phyloP scores from a whole-genome alignment of 768 basidiomycete species.

The Trametes elegans region DNA sequence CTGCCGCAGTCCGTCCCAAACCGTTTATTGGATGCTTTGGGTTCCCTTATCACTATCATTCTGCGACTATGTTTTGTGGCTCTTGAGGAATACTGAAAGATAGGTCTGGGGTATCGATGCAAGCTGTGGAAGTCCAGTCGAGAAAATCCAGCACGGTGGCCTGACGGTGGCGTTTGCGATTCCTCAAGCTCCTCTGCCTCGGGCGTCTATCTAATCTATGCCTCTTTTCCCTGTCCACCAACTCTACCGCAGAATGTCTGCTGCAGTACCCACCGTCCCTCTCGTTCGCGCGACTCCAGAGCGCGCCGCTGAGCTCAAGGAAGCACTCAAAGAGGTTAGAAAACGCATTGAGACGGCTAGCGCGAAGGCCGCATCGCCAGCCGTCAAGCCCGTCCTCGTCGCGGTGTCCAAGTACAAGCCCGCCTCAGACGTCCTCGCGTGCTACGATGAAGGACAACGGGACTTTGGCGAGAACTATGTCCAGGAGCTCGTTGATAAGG shows the following conservation, averaged over 20 bases:
- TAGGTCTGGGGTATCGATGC: too few relatives aligned
- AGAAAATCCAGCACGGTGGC: too few relatives aligned
- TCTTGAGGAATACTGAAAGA: too few relatives aligned
- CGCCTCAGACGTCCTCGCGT: slow-evolving; percentile 78
- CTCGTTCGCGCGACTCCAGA: slow-evolving; percentile 17
- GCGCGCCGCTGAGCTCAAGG: slow-evolving; percentile 44
- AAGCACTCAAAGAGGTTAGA: slow-evolving; percentile 52
- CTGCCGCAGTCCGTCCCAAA: too few relatives aligned
- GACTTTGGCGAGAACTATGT: slow-evolving; percentile 99
- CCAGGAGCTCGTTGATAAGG: slow-evolving; percentile 88
- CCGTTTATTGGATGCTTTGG: too few relatives aligned
- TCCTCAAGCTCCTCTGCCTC: too few relatives aligned
- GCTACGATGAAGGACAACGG: slow-evolving; percentile 76
- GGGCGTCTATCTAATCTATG: slow-evolving; percentile 15
- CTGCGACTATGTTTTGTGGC: too few relatives aligned
- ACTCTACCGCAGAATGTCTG: slow-evolving; percentile 11
- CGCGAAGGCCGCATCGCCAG: slow-evolving; percentile 21
- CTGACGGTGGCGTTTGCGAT: too few relatives aligned
- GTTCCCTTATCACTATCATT: too few relatives aligned
- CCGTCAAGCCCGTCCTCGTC: slow-evolving; percentile 49
- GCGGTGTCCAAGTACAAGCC: slow-evolving; percentile 96
- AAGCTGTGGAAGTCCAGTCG: too few relatives aligned
- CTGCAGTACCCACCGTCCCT: not conserved
- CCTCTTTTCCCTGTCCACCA: slow-evolving; percentile 5
- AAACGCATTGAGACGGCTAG: slow-evolving; percentile 42